Conservation (phyloP, 2,329 filamentous ascomycete genomes). For the Basipetospora chlamydospora region DNA sequence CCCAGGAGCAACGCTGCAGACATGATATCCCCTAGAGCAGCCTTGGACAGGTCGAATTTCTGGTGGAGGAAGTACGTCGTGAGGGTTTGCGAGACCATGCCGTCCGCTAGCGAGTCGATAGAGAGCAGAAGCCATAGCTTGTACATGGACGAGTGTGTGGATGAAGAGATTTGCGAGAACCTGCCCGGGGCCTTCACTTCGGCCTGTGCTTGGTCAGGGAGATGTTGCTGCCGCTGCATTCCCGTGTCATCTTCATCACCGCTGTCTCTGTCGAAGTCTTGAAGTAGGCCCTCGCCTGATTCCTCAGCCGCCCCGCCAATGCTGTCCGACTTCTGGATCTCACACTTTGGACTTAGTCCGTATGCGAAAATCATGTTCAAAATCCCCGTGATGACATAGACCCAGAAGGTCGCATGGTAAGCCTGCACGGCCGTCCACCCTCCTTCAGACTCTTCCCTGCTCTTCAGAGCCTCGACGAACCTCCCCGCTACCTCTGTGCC, state of each 20-base stretch:
- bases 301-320: slow-evolving; percentile 9
- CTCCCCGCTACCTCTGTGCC: slow-evolving; percentile 38
- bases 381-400: slow-evolving; percentile 41
- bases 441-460: too few species aligned
- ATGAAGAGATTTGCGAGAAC: slow-evolving; percentile 39
- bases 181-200: slow-evolving; percentile 17
- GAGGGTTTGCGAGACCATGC: slow-evolving; percentile 44
- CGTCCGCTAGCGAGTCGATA: slow-evolving; percentile 50
- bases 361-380: slow-evolving; percentile 32
- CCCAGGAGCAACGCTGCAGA: slow-evolving; percentile 39
- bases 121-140: slow-evolving; percentile 50
- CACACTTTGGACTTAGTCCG: slow-evolving; percentile 33
- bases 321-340: slow-evolving; percentile 21
- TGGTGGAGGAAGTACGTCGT: slow-evolving; percentile 44
- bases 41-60: slow-evolving; percentile 40
- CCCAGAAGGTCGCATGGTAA: slow-evolving; percentile 43
- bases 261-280: slow-evolving; percentile 9
- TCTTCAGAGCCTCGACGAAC: slow-evolving; percentile 31
- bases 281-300: slow-evolving; percentile 12
- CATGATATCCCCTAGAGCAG: slow-evolving; percentile 43
- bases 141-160: slow-evolving; percentile 44
- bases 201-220: not conserved
- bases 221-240: not conserved
- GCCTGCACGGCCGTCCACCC: slow-evolving; percentile 34
- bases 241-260: slow-evolving; percentile 6